A percentile compares a stretch with the other conserved stretches of the same genome.
Conservation (phyloP, 371 early-diverging fungal species). For the Mucor velutinosus region DNA sequence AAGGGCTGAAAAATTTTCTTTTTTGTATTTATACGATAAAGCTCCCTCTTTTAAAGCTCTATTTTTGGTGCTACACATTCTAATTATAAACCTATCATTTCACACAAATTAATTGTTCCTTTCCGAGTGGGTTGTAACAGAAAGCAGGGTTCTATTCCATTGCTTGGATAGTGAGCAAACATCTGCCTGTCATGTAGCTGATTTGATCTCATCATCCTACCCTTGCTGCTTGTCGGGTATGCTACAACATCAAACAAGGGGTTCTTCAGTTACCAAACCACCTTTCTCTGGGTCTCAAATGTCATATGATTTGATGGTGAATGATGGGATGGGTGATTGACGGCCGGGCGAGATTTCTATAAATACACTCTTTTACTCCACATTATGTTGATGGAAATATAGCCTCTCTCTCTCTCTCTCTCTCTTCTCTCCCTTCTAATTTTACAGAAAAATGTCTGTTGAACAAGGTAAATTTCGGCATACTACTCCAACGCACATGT, state of each 20-base stretch:
- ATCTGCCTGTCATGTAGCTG: background rate
- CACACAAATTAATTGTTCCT: background rate
- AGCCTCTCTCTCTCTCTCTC: background rate
- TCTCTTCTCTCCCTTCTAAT: background rate
- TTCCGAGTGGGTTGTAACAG: background rate
- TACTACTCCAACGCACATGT: no score
- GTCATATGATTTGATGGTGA: background rate
- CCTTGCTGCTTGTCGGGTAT: background rate
- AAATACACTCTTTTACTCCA: background rate
- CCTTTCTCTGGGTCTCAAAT: background rate
- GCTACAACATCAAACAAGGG: background rate
- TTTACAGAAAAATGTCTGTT: constrained; percentile 3
- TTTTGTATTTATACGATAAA: background rate
- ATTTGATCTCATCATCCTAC: background rate
- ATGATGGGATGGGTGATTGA: background rate
- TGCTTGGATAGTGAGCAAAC: background rate
- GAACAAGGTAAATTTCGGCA: constrained; percentile 2
- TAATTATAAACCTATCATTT: constrained; percentile 12
- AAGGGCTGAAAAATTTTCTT: constrained; percentile 3
- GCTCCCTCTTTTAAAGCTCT: background rate
- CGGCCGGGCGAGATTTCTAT: background rate
- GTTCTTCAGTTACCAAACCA: background rate
- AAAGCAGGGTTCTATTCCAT: background rate
- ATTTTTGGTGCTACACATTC: constrained; percentile 5
- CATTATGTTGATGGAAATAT: background rate